A percentile compares a stretch with the other conserved stretches of the same genome.
phyloP scores from a whole-genome alignment of 2,329 filamentous ascomycete species.

The Nemania diffusa region DNA sequence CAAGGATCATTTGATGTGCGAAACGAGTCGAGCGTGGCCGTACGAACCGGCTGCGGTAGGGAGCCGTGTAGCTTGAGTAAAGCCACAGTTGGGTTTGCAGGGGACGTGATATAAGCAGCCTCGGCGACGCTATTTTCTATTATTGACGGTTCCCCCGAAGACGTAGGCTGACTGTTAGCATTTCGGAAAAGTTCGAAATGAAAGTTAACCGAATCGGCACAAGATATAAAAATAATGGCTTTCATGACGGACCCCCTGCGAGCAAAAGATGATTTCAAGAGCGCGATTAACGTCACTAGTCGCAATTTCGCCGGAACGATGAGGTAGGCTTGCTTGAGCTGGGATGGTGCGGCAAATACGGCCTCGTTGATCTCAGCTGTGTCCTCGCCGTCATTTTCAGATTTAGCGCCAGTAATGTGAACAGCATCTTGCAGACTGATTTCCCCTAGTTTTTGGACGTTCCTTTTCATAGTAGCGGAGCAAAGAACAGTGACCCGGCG shows the following conservation, averaged over 20 bases:
- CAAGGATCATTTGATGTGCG: constrained; percentile 77
- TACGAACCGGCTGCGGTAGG: constrained; percentile 86
- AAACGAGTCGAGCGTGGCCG: constrained; percentile 85
- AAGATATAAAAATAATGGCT: constrained; percentile 95
- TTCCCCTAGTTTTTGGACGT: constrained; percentile 91
- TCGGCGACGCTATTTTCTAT: constrained; percentile 72
- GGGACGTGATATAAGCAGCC: constrained; percentile 77
- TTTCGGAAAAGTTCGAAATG: constrained; percentile 84
- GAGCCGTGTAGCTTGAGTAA: constrained; percentile 93
- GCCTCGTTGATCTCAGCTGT: constrained; percentile 61
- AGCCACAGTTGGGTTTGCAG: constrained; percentile 77
- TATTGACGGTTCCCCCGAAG: constrained; percentile 46
- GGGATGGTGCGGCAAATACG: constrained; percentile 83
- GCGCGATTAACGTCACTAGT: constrained; percentile 84
- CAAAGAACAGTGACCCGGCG: constrained; percentile 89
- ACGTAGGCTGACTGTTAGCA: constrained; percentile 39
- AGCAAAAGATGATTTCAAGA: constrained; percentile 87
- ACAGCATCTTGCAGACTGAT: constrained; percentile 94
- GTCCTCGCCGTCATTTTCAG: constrained; percentile 58
- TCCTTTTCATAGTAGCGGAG: constrained; percentile 98
- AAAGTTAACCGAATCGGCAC: constrained; percentile 96
- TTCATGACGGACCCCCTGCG: constrained; percentile 94
- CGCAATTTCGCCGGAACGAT: constrained; percentile 90
- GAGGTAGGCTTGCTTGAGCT: constrained; percentile 91
- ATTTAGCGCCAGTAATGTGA: constrained; percentile 78